phyloP scores from a whole-genome alignment of 768 basidiomycete species.

The Mycena amicta region DNA sequence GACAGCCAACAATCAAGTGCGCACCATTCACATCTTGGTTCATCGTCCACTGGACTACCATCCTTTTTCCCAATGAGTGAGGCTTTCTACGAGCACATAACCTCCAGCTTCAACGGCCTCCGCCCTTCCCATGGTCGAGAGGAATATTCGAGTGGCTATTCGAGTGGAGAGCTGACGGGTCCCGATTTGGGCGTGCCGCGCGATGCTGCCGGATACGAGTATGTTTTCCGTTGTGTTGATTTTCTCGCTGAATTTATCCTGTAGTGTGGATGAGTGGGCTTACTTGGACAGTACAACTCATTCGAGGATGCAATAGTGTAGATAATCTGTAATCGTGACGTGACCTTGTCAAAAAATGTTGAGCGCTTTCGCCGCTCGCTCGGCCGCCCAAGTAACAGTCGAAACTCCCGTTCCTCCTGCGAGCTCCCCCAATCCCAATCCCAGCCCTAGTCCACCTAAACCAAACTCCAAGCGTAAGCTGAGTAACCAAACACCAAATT shows the following conservation, averaged over 20 bases:
- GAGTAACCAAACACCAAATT: conserved; percentile 26
- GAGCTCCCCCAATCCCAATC: conserved; percentile 12
- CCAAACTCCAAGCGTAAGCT: conserved; percentile 50
- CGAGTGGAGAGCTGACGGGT: conserved; percentile 33
- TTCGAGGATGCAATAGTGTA: conserved; percentile 8
- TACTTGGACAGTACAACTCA: conserved; percentile 43
- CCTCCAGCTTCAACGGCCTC: conserved; percentile 10
- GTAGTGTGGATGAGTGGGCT: conserved; percentile 46
- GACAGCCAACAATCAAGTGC: background rate
- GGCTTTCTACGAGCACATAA: conserved; percentile 21
- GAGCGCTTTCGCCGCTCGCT: conserved; percentile 74
- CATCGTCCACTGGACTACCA: background rate
- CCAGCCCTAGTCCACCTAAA: conserved; percentile 4
- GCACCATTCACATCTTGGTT: background rate
- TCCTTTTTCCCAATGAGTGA: conserved; percentile 19
- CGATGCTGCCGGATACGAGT: conserved; percentile 66
- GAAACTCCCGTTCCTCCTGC: conserved; percentile 14
- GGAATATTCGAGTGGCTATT: conserved; percentile 16
- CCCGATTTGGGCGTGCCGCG: too few species aligned
- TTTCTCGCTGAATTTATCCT: conserved; percentile 23
- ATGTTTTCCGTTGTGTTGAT: conserved; percentile 25
- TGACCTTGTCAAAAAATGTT: conserved; percentile 45
- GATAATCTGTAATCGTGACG: background rate
- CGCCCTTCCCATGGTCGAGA: conserved; percentile 26
- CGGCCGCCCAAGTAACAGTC: conserved; percentile 49